Conservation (phyloP, 2,329 filamentous ascomycete genomes). For the Xylariaceae sp. region DNA sequence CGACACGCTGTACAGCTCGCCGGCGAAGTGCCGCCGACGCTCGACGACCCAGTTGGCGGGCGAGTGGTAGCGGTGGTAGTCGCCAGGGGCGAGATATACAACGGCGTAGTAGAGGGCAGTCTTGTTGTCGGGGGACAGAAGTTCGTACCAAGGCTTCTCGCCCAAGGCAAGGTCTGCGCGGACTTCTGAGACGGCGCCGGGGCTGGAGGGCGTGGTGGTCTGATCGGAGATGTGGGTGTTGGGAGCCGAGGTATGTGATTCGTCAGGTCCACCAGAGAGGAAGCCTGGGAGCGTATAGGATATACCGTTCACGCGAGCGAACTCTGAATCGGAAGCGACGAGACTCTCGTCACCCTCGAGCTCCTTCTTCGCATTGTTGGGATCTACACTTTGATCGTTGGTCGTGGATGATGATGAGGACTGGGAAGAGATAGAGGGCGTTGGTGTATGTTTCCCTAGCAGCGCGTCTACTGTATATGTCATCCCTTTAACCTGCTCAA, state of each 20-base stretch:
- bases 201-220: constrained; percentile 57
- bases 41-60: constrained; percentile 94
- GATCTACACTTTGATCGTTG: constrained; percentile 17
- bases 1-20: constrained; percentile 91
- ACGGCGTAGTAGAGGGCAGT: constrained; percentile 89
- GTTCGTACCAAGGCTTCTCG: constrained; percentile 65
- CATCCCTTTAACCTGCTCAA: constrained; percentile 98
- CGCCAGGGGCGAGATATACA: constrained; percentile 91
- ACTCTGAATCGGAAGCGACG: constrained; percentile 81
- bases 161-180: constrained; percentile 75
- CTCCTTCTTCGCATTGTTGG: constrained; percentile 17
- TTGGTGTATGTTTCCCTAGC: constrained; percentile 63
- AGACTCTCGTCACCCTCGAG: constrained; percentile 55
- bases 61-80: constrained; percentile 98
- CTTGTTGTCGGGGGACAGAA: constrained; percentile 56
- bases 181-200: constrained; percentile 77
- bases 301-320: constrained; percentile 90
- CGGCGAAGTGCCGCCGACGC: constrained; percentile 91
- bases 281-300: constrained; percentile 88
- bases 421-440: constrained; percentile 44
- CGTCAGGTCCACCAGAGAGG: constrained; percentile 64
- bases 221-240: constrained; percentile 57
- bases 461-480: constrained; percentile 95
- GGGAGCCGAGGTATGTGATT: constrained; percentile 35
- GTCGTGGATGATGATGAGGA: constrained; percentile 10